These are phyloP conservation scores for Phytopythium montanum DNA, from an alignment of 352 stramenopile genomes.

Conservation along the genomic window DNA sequence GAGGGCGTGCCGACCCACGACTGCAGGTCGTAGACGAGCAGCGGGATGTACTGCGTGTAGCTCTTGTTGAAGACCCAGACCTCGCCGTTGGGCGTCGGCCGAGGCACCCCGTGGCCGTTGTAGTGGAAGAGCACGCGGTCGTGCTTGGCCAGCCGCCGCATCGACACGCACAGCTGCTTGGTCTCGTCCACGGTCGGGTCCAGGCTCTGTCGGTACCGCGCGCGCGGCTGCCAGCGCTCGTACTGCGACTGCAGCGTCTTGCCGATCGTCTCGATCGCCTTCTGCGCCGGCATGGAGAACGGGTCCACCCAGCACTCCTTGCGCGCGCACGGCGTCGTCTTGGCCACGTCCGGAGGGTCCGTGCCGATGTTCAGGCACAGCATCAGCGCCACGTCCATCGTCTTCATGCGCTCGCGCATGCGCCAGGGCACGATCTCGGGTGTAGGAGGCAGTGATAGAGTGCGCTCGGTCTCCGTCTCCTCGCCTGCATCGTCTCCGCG, in stretches of 20 bases:
- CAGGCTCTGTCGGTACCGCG: constrained; percentile 93
- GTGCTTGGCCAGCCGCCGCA: constrained; percentile 90
- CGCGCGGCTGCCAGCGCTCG: constrained; percentile 92
- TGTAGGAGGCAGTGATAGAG: constrained; percentile 7
- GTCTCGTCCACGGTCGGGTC: constrained; percentile 98
- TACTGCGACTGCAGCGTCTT: constrained; percentile 95
- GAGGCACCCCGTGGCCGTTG: constrained; percentile 98
- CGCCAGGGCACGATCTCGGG: constrained; percentile 75
- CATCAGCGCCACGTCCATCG: constrained; percentile 94
- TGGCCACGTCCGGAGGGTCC: constrained; percentile 97
- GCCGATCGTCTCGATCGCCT: constrained; percentile 96
- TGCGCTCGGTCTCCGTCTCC: neutral
- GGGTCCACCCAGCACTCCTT: constrained; percentile 99
- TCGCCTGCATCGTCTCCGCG: neutral
- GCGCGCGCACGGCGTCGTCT: constrained; percentile 93
- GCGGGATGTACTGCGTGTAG: constrained; percentile 99
- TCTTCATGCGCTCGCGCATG: constrained; percentile 89
- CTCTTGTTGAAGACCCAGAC: constrained; percentile 99
- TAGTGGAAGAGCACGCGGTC: constrained; percentile 99
- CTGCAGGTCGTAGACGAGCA: constrained; percentile 96
- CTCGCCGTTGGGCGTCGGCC: constrained; percentile 96
- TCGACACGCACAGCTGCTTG: constrained; percentile 89
- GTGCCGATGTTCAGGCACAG: constrained; percentile 98
- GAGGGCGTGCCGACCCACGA: constrained; percentile 92
- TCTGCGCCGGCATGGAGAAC: constrained; percentile 90